These are phyloP conservation scores for Debaryomyces sp. DNA, from an alignment of 1,139 yeast genomes.

Conservation along the genomic window DNA sequence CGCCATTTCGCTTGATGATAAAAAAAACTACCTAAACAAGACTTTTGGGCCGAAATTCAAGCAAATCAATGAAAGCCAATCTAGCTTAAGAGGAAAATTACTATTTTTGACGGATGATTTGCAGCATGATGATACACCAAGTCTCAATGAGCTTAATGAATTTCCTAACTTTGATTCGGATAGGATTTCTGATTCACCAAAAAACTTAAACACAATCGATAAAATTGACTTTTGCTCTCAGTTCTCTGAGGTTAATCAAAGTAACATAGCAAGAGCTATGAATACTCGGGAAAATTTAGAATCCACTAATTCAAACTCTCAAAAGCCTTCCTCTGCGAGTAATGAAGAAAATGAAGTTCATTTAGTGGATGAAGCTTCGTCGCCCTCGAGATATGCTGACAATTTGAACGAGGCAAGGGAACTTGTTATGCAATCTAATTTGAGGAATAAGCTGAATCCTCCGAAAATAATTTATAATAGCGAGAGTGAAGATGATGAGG, in stretches of 20 bases:
- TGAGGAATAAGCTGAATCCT: slow-evolving; percentile 1
- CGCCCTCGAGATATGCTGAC: slow-evolving; percentile 2
- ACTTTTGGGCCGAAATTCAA: slow-evolving; percentile 25
- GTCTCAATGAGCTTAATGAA: slow-evolving; percentile 2
- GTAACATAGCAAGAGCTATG: not conserved
- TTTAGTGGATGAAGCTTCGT: not conserved
- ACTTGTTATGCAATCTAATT: slow-evolving; percentile 8
- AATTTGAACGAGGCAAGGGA: slow-evolving; percentile 16
- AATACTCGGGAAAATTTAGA: not conserved
- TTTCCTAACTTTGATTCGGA: slow-evolving; percentile 9
- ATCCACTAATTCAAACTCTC: not conserved
- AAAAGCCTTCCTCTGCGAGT: not conserved
- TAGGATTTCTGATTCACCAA: slow-evolving; percentile 6
- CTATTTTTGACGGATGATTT: slow-evolving; percentile 4
- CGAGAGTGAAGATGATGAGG: slow-evolving; percentile 34
- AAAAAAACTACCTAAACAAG: slow-evolving; percentile 26
- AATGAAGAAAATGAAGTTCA: slow-evolving; percentile 1
- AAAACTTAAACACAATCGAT: slow-evolving; percentile 11
- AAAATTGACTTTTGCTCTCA: slow-evolving; percentile 14
- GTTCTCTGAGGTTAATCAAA: slow-evolving; percentile 9
- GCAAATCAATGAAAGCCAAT: slow-evolving; percentile 11
- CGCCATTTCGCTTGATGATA: slow-evolving; percentile 38
- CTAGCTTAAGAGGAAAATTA: not conserved
- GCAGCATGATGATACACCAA: not conserved
- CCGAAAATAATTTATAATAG: slow-evolving; percentile 1